Percentiles rank a stretch among this genome's conserved stretches.
These are phyloP conservation scores for Colletotrichum sp. DNA, from an alignment of 2,329 filamentous ascomycete species.

Conservation along the genomic window DNA sequence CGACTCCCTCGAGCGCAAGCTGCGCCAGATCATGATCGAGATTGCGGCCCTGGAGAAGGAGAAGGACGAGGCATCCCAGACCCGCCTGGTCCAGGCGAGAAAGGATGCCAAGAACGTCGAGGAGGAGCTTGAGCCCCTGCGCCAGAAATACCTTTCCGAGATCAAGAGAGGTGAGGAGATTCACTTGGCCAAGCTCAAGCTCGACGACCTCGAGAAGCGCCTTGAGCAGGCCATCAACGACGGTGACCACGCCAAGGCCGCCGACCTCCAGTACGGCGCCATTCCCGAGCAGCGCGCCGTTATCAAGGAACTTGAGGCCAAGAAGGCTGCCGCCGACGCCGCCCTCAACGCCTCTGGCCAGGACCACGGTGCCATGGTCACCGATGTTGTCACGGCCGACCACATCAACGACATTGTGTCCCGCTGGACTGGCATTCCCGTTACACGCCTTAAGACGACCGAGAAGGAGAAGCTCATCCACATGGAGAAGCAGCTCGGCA, in stretches of 20 bases:
- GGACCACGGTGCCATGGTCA: slow-evolving; percentile 77
- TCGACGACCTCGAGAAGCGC: slow-evolving; percentile 90
- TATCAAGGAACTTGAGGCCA: slow-evolving; percentile 82
- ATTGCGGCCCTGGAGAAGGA: slow-evolving; percentile 94
- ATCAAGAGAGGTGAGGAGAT: slow-evolving; percentile 90
- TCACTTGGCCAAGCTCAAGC: slow-evolving; percentile 92
- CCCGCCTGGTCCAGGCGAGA: slow-evolving; percentile 81
- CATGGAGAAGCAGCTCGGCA: slow-evolving; percentile 88
- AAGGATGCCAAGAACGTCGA: slow-evolving; percentile 93
- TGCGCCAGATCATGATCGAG: slow-evolving; percentile 93
- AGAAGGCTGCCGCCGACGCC: slow-evolving; percentile 81
- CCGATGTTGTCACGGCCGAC: slow-evolving; percentile 92
- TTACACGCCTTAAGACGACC: slow-evolving; percentile 89
- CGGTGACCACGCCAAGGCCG: slow-evolving; percentile 84
- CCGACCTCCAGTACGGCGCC: slow-evolving; percentile 95
- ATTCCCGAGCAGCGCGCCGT: slow-evolving; percentile 88
- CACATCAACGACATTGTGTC: slow-evolving; percentile 99
- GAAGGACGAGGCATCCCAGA: slow-evolving; percentile 90
- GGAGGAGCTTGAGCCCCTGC: slow-evolving; percentile 88
- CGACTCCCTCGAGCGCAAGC: slow-evolving; percentile 89
- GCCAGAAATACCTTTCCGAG: slow-evolving; percentile 95
- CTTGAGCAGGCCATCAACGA: slow-evolving; percentile 90
- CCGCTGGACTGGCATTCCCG: slow-evolving; percentile 97
- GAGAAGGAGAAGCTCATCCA: slow-evolving; percentile 98
- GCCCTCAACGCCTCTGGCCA: slow-evolving; percentile 59